Conservation (phyloP, 2,329 filamentous ascomycete species). For the Venturiaceae sp. region DNA sequence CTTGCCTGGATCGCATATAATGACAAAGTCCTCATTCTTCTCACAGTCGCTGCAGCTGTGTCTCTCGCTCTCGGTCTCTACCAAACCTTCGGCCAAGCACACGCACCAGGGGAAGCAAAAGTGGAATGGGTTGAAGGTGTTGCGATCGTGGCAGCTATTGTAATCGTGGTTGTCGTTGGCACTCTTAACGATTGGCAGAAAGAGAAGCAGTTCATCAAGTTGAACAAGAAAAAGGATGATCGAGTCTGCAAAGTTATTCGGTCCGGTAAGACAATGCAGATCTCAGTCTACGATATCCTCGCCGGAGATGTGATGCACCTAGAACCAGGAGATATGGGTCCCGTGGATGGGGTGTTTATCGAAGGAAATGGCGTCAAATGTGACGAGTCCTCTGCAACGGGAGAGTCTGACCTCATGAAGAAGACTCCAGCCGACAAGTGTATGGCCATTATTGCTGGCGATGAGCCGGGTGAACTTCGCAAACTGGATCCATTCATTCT, state of each 20-base stretch:
- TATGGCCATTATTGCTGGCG: conserved; percentile 44
- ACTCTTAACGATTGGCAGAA: conserved; percentile 76
- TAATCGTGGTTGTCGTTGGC: conserved; percentile 66
- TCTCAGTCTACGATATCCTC: conserved; percentile 61
- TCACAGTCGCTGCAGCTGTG: conserved; percentile 60
- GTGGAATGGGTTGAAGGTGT: conserved; percentile 79
- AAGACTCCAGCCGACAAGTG: conserved; percentile 59
- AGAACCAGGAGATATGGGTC: conserved; percentile 63
- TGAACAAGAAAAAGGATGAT: conserved; percentile 73
- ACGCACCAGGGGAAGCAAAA: conserved; percentile 39
- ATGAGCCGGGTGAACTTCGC: conserved; percentile 50
- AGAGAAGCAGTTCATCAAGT: conserved; percentile 68
- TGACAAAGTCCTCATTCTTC: conserved; percentile 66
- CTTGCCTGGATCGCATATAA: conserved; percentile 77
- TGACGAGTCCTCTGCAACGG: conserved; percentile 67
- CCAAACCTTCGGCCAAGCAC: conserved; percentile 49
- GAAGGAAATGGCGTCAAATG: conserved; percentile 58
- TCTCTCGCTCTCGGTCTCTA: conserved; percentile 68
- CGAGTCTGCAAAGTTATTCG: conserved; percentile 64
- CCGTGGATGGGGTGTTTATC: conserved; percentile 63
- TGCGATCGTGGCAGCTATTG: conserved; percentile 66
- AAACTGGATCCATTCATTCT: conserved; percentile 80
- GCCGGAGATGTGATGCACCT: conserved; percentile 66
- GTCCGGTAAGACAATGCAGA: conserved; percentile 59
- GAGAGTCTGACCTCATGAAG: conserved; percentile 63